Conservation (phyloP, 2,329 filamentous ascomycete species). For the Fusarium nurragi region DNA sequence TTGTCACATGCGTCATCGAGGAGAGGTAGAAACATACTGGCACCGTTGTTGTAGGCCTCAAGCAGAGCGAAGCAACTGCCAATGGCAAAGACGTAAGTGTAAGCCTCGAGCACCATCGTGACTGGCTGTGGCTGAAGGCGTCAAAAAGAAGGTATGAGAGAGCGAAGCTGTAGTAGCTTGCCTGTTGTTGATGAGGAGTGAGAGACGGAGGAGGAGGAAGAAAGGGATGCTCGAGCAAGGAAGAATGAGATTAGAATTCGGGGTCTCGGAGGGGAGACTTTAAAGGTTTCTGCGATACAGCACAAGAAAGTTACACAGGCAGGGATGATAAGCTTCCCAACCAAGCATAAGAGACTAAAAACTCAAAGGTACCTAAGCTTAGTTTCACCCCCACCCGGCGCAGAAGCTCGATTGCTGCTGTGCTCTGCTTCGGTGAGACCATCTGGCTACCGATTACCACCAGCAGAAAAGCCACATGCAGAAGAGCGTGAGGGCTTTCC, state of each 20-base stretch:
- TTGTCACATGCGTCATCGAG: background rate
- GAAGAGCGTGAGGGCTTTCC: slow-evolving; percentile 26
- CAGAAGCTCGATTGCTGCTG: slow-evolving; percentile 6
- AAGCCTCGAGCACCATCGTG: slow-evolving; percentile 68
- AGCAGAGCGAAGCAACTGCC: slow-evolving; percentile 80
- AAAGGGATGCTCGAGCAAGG: slow-evolving; percentile 32
- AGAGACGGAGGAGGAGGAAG: slow-evolving; percentile 1
- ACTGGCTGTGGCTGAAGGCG: slow-evolving; percentile 1
- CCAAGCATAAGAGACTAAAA: background rate
- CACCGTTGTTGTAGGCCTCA: slow-evolving; percentile 82
- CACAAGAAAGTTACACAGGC: background rate
- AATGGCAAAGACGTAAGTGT: slow-evolving; percentile 78
- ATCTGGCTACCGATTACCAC: slow-evolving; percentile 36
- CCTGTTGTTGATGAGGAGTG: background rate
- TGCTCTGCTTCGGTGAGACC: slow-evolving; percentile 34
- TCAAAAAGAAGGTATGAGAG: background rate
- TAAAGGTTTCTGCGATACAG: slow-evolving; percentile 21
- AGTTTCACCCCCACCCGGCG: slow-evolving; percentile 14
- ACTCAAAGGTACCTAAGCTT: slow-evolving; percentile 8
- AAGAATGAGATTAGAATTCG: background rate
- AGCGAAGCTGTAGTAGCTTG: slow-evolving; percentile 22
- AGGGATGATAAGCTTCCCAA: background rate
- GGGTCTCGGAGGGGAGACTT: slow-evolving; percentile 25
- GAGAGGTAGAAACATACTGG: slow-evolving; percentile 64
- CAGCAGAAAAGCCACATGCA: background rate